Evolutionary conservation across 768 basidiomycete genomes (phyloP).

Genomic region (Chalciporus chontae): DNA sequence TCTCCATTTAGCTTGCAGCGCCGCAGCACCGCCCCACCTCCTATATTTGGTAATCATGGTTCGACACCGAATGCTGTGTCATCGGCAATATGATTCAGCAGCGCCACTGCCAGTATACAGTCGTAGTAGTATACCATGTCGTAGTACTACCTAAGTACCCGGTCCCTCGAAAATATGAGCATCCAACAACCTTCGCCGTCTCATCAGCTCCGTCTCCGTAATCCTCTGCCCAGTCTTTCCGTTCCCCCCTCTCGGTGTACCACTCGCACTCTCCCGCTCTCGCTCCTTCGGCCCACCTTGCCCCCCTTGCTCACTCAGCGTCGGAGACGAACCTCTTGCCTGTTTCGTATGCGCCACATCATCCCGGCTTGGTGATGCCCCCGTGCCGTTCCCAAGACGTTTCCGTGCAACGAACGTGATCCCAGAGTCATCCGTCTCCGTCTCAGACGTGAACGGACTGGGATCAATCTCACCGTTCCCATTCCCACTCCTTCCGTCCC

Average conservation of each 20-base stretch:
- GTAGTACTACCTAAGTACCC: no score
- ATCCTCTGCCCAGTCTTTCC: constrained; percentile 64
- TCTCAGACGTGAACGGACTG: constrained; percentile 43
- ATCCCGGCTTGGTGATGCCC: constrained; percentile 13
- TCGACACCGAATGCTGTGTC: constrained; percentile 25
- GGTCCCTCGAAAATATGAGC: constrained; percentile 54
- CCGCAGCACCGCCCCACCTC: constrained; percentile 32
- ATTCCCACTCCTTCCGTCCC: constrained; percentile 1
- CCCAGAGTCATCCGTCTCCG: constrained; percentile 66
- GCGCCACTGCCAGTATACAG: no score
- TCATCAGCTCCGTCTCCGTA: constrained; percentile 74
- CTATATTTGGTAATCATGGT: constrained; percentile 12
- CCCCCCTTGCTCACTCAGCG: constrained; percentile 4
- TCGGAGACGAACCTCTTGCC: constrained; percentile 12
- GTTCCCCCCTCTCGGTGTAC: constrained; percentile 30
- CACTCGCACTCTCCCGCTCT: constrained; percentile 26
- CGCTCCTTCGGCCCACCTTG: constrained; percentile 1
- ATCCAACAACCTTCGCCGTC: constrained; percentile 73
- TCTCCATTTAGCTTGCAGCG: constrained; percentile 31
- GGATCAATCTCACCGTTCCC: constrained; percentile 14
- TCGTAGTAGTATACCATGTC: no score
- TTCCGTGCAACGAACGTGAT: constrained; percentile 71
- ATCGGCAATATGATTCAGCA: neutral
- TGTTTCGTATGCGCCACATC: constrained; percentile 16
- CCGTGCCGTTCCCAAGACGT: constrained; percentile 32